phyloP scores from a whole-genome alignment of 768 basidiomycete species.

The Hygrophorus russula region DNA sequence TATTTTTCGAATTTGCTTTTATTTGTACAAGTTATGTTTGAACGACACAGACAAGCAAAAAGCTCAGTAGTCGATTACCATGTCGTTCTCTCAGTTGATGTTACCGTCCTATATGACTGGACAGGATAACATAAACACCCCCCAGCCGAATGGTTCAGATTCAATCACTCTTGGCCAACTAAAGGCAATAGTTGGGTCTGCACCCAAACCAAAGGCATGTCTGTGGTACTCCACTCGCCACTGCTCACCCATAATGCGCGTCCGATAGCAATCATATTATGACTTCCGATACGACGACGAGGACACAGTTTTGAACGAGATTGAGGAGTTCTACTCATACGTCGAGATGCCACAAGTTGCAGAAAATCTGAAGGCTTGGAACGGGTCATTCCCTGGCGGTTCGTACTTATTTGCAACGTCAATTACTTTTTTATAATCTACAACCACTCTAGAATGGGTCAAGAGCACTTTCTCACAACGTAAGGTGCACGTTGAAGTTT shows the following conservation, averaged over 20 bases:
- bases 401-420: constrained; percentile 14
- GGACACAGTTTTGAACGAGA: constrained; percentile 90
- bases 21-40: too few species aligned
- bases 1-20: too few species aligned
- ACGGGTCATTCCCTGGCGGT: constrained; percentile 75
- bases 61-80: constrained; percentile 1
- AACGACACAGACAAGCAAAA: too few species aligned
- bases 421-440: constrained; percentile 3
- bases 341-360: constrained; percentile 87
- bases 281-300: constrained; percentile 96
- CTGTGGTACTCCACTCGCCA: constrained; percentile 2
- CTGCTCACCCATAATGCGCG: constrained; percentile 9
- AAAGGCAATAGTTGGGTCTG: constrained; percentile 57
- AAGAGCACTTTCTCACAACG: constrained; percentile 49
- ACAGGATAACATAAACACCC: constrained; percentile 16
- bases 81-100: constrained; percentile 18
- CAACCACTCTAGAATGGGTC: constrained; percentile 56
- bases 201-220: constrained; percentile 65
- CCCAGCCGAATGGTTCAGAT: constrained; percentile 39
- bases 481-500: constrained; percentile 62
- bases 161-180: constrained; percentile 78
- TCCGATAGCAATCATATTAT: constrained; percentile 65
- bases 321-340: constrained; percentile 97
- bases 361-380: constrained; percentile 82
- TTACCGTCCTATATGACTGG: constrained; percentile 17